Base-by-base conservation (phyloP, 2,329 filamentous ascomycete species). In the Pezicula carpinea region DNA sequence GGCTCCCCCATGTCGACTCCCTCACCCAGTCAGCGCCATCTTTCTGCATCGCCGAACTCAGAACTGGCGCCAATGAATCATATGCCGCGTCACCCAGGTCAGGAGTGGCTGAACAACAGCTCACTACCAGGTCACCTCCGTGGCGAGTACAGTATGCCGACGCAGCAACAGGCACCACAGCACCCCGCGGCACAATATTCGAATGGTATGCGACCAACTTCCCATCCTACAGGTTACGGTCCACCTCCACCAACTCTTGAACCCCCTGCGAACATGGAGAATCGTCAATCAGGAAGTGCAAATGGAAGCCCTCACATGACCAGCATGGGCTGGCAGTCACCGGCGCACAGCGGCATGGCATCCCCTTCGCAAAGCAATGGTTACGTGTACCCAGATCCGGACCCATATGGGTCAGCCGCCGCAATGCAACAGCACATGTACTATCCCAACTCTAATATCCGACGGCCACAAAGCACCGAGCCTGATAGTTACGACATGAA, bases 271-370 rank as follows among this genome's bases (percentile, higher is more conserved):
- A 91, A 81, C 65, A 78, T 89, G 52, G 89, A 92, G 64, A 84
- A 87, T 49, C 83, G 85, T 54, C 83, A 86, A 58, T 66, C 73
- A 42, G 76, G 76, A 46, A 95, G 88, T 63, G 84, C 80, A n/a
- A 82, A 74, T 47, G 87, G 87, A 44, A 96, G 90, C 66, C 91
- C 92, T 43, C 91, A 96, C 66, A 89, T 96, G 82, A 69, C 72
- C 35, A 60, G 46, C 42, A 69, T 72, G 52, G 87, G 88, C 46
- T 96, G 92, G 91, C 87, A 89, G 55, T 95, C 90, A 4, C 90
- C 90, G 4, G 81, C 83, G 2, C 87, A 91, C 82, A 48, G 45
- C 19, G 59, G 50, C 26, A 62, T 64, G 55, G 82, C 85, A 8
- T 85, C 86, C 7, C 86, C 90, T 52, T 71, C 68, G 26, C 69